Conservation (phyloP, 441 rosid genomes). For the Isatis lusitanica region DNA sequence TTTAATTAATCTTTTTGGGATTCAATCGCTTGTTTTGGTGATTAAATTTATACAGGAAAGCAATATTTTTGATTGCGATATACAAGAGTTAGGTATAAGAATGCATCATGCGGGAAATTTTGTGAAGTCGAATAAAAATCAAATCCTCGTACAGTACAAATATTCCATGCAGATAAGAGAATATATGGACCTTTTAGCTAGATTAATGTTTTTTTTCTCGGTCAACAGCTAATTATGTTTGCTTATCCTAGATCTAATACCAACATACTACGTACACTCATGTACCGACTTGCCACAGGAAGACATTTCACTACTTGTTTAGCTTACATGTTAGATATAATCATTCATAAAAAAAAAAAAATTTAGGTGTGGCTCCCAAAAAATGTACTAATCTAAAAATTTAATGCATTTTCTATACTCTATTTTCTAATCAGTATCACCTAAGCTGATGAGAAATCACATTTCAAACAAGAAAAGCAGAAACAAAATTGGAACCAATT, state of each 20-base stretch:
- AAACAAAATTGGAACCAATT: conserved; percentile 10
- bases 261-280: neutral
- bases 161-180: conserved; percentile 15
- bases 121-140: conserved; percentile 17
- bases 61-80: neutral
- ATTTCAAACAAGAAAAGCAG: neutral
- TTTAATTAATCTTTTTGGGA: neutral
- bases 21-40: neutral
- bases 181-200: neutral
- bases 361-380: neutral
- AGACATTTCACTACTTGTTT: neutral
- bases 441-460: neutral
- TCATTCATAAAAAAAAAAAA: neutral
- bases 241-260: neutral
- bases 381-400: neutral
- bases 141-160: conserved; percentile 24
- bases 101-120: neutral
- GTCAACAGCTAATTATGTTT: conserved; percentile 1
- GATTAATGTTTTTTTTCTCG: neutral
- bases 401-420: neutral
- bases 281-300: neutral
- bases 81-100: conserved; percentile 16
- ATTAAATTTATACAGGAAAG: neutral
- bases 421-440: neutral
- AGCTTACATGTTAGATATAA: neutral